Evolutionary conservation across 345 rosid species (phyloP).

Genomic region (Combretum micranthum): DNA sequence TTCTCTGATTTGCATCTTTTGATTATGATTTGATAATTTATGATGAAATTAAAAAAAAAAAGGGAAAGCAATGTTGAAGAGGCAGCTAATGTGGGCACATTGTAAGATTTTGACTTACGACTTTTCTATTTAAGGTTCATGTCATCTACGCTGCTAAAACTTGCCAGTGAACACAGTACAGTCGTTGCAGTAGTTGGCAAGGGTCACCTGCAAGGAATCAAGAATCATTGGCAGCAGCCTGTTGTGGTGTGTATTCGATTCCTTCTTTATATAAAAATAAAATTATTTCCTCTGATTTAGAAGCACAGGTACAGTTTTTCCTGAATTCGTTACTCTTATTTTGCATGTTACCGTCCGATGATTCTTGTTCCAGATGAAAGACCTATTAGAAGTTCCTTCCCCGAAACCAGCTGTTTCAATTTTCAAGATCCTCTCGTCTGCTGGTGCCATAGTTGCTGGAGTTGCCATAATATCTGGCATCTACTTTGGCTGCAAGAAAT

Average conservation of each 20-base stretch:
- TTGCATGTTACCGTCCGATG: no score
- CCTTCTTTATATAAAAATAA: background rate
- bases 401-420: conserved; percentile 32
- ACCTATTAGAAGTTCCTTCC: conserved; percentile 66
- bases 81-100: background rate
- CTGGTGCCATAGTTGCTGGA: conserved; percentile 65
- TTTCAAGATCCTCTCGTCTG: conserved; percentile 48
- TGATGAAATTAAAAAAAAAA: no score
- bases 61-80: no score
- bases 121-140: conserved; percentile 59
- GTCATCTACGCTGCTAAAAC: conserved; percentile 60
- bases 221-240: conserved; percentile 83
- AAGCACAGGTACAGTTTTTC: no score
- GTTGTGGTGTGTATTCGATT: conserved; percentile 36
- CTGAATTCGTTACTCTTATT: no score
- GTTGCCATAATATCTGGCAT: conserved; percentile 67
- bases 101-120: background rate
- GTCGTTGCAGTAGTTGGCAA: conserved; percentile 98
- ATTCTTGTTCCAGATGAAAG: conserved; percentile 30
- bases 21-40: no score
- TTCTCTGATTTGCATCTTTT: no score
- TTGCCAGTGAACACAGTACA: conserved; percentile 65
- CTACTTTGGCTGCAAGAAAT: conserved; percentile 51
- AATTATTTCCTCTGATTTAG: background rate
- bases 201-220: conserved; percentile 91